Percentiles rank a stretch among this genome's conserved stretches.
Conservation (phyloP, 176 grass and related monocot species). For the Typha latifolia region DNA sequence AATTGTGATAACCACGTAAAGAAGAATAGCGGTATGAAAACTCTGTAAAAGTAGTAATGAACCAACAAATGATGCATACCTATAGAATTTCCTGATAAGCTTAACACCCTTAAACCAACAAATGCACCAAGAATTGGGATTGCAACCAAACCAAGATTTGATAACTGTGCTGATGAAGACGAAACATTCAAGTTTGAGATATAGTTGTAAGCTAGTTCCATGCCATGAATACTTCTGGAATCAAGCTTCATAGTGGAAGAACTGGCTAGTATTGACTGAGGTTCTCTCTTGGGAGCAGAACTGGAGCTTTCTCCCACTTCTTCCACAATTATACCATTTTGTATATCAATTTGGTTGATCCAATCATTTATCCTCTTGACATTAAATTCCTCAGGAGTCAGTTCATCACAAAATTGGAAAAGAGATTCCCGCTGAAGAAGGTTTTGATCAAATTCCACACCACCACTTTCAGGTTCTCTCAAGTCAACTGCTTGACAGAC, state of each 20-base stretch:
- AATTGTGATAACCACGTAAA: background rate
- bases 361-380: slow-evolving; percentile 71
- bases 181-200: slow-evolving; percentile 69
- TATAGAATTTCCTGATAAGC: slow-evolving; percentile 77
- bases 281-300: slow-evolving; percentile 18
- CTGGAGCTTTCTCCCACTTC: slow-evolving; percentile 51
- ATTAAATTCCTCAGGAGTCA: slow-evolving; percentile 6
- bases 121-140: slow-evolving; percentile 69
- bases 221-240: slow-evolving; percentile 42
- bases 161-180: slow-evolving; percentile 59
- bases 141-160: slow-evolving; percentile 23
- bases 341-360: slow-evolving; percentile 68
- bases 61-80: slow-evolving; percentile 27
- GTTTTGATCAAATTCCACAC: background rate
- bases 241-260: slow-evolving; percentile 16
- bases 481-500: too few species aligned
- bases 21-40: too few species aligned
- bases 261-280: background rate
- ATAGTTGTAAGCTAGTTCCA: slow-evolving; percentile 85
- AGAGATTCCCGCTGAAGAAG: slow-evolving; percentile 11
- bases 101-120: slow-evolving; percentile 57
- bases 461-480: background rate
- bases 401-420: slow-evolving; percentile 18
- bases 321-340: slow-evolving; percentile 28
- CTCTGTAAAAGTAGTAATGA: too few species aligned